phyloP scores from a whole-genome alignment of 1,284 basidiomycete genomes.

The Leccinum huronense region DNA sequence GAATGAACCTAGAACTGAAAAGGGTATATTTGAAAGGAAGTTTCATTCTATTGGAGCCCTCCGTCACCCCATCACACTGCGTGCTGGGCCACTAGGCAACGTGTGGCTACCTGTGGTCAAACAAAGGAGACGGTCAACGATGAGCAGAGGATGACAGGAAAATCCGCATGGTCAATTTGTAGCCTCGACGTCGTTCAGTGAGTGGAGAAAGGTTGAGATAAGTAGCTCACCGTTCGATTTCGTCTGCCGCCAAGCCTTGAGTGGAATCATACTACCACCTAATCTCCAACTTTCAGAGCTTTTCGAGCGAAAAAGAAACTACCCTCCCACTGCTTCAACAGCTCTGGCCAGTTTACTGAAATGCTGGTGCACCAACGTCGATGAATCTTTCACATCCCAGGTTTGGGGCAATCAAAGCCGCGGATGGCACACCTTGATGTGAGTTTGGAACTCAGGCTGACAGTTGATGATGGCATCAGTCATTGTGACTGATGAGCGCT shows the following conservation, averaged over 20 bases:
- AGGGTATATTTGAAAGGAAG: too few relatives aligned
- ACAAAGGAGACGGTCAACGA: background rate
- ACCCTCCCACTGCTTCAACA: background rate
- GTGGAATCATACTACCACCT: too few relatives aligned
- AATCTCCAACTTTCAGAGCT: too few relatives aligned
- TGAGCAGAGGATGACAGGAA: background rate
- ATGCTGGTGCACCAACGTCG: background rate
- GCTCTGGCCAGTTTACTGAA: background rate
- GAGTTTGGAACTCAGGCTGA: background rate
- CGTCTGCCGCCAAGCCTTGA: background rate
- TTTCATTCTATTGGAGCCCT: background rate
- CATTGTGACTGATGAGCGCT: too few relatives aligned
- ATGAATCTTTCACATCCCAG: background rate
- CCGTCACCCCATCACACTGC: background rate
- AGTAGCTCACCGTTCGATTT: background rate
- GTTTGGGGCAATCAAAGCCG: background rate
- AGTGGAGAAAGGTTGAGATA: background rate
- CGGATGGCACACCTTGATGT: background rate
- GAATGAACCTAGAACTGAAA: background rate
- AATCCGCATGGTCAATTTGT: background rate
- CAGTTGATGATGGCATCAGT: background rate
- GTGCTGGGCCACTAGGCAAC: background rate
- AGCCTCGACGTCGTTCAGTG: background rate
- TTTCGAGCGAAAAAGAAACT: too few relatives aligned
- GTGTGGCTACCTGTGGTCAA: background rate